Evolutionary conservation across 140 eudicot genomes (phyloP).

Genomic region (Stevia rebaudiana): DNA sequence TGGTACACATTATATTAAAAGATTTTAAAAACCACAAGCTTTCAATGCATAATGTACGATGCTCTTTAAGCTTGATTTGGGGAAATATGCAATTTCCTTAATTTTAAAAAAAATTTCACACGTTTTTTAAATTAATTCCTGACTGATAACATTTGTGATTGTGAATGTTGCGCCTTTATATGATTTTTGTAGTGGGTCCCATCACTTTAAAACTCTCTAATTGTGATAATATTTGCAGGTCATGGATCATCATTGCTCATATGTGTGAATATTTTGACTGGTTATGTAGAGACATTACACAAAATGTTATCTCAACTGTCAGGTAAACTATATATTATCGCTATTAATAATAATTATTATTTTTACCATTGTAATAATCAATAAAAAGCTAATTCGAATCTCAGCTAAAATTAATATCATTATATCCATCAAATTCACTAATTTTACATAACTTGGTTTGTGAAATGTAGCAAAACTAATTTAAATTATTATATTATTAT

Average conservation of each 20-base stretch:
- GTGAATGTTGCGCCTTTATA: neutral
- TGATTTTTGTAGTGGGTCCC: neutral
- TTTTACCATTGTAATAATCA: too few species aligned
- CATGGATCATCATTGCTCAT: conserved; percentile 92
- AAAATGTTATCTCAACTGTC: conserved; percentile 88
- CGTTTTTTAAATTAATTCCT: neutral
- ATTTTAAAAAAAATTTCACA: too few species aligned
- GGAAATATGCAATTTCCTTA: too few species aligned
- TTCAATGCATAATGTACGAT: too few species aligned
- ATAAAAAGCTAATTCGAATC: neutral
- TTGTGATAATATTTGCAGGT: conserved; percentile 47
- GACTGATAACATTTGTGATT: neutral
- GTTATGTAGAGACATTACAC: conserved; percentile 78
- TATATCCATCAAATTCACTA: neutral
- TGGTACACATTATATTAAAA: neutral
- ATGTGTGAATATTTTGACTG: conserved; percentile 86
- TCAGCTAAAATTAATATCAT: neutral
- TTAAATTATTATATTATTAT: conserved; percentile 2
- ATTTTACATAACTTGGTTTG: neutral
- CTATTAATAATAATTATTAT: neutral
- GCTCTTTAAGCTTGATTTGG: too few species aligned
- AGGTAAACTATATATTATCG: conserved; percentile 39
- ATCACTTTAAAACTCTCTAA: conserved; percentile 17
- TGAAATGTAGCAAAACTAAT: neutral
- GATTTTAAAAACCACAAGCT: neutral